A percentile compares a stretch with the other conserved stretches of the same genome.
Evolutionary conservation across 164 flowering plant species (phyloP).

Genomic region (Aristolochia contorta): DNA sequence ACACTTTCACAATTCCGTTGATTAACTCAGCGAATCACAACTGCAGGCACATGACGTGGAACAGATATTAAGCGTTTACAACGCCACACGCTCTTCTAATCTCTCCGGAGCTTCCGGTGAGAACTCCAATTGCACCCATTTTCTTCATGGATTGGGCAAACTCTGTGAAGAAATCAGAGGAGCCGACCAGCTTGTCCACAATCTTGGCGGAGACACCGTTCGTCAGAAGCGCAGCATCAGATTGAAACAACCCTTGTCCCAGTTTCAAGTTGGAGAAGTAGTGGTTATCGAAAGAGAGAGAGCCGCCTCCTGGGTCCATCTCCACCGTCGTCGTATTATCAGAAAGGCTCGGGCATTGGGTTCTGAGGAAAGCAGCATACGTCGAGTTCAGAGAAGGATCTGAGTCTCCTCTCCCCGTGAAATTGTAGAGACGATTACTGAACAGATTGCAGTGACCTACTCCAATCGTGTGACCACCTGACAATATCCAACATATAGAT

Average conservation of each 20-base stretch:
- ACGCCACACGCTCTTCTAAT: conserved; percentile 17
- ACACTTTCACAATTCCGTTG: too few species aligned
- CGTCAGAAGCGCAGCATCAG: conserved; percentile 44
- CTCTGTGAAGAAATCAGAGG: conserved; percentile 24
- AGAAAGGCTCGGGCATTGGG: conserved; percentile 20
- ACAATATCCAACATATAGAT: too few species aligned
- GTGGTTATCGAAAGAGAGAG: conserved; percentile 23
- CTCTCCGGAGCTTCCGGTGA: conserved; percentile 16
- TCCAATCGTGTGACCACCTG: conserved; percentile 57
- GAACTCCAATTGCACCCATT: conserved; percentile 21
- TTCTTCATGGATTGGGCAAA: conserved; percentile 33
- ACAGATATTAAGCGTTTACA: too few species aligned
- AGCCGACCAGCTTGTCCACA: conserved; percentile 13
- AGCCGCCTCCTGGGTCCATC: conserved; percentile 48
- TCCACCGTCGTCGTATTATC: conserved; percentile 24
- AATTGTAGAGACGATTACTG: conserved; percentile 46
- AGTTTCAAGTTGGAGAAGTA: conserved; percentile 24
- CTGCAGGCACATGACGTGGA: too few species aligned
- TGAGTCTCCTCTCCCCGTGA: conserved; percentile 43
- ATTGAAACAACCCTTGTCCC: conserved; percentile 38
- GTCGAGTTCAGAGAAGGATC: conserved; percentile 43
- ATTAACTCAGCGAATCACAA: too few species aligned
- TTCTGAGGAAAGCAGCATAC: conserved; percentile 31
- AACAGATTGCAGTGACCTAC: conserved; percentile 35
- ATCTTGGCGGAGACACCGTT: conserved; percentile 9